Base-by-base conservation (phyloP, 768 basidiomycete species). In the Boletus rubropictus region DNA sequence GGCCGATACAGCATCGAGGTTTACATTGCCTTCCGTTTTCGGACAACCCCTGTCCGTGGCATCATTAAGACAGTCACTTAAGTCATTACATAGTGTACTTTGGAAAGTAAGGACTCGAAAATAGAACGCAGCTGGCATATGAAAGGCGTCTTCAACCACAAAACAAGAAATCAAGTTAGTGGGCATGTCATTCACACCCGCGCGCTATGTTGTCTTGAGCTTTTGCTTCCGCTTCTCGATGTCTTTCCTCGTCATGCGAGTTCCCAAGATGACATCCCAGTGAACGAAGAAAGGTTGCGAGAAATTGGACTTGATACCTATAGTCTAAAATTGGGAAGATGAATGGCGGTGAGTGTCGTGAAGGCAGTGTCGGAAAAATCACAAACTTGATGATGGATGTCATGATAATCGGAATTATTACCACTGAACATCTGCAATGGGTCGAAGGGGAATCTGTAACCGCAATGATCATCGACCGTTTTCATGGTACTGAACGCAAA, bases 361-460 rank as follows among this genome's bases (percentile, higher is more conserved):
- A 17, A 44, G 18, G 6, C 12, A 15, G 48, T 10, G 3, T 28
- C 3, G 21, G 41, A 9, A 31, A 18, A 1, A 3, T 22, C 12
- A 69, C 68, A 58, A 48, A 86, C 88, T 75, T 94, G 92, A 66
- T 97, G 95, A 61, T 98, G 95, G 50, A 98, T 96, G 65, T 97
- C 95, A 64, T 97, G 95, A 67, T 95, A 99, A 67, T 95, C 90
- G 1, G 93, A 87, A 63, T 91, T 96, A 64, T 99, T 99, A 4
- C 75, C 69, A 41, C 83, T 88, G 46, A 97, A 52, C 59, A 89
- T 59, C 66, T 98, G 95, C 22, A 93, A 68, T 0, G 94, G 96
- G 59, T 99, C 96, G 69, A 85, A 95, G 37, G 93, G 91, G 11
- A 98, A 67, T 25, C 66, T 73, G 63, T 95, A 97, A 3, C 93